A percentile compares a stretch with the other conserved stretches of the same genome.
phyloP scores from a whole-genome alignment of 2,329 filamentous ascomycete species.

The Monosporascus sp. region DNA sequence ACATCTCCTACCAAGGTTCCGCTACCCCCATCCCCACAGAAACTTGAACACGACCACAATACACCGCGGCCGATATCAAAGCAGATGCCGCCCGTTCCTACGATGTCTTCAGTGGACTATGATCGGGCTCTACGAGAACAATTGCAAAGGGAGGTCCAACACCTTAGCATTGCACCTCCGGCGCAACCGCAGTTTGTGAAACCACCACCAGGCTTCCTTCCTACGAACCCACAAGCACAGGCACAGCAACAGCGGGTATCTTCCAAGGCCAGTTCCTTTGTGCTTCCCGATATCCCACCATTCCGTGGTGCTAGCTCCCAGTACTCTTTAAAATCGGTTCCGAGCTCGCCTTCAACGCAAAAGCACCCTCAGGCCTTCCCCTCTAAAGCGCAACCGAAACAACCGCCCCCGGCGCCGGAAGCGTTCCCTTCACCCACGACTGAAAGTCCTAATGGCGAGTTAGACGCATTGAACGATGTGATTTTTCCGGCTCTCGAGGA shows the following conservation, averaged over 20 bases:
- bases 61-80: slow-evolving; percentile 43
- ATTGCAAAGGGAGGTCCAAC: slow-evolving; percentile 57
- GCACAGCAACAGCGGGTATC: slow-evolving; percentile 32
- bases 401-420: slow-evolving; percentile 33
- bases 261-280: slow-evolving; percentile 36
- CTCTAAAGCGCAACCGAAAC: slow-evolving; percentile 50
- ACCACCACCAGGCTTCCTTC: slow-evolving; percentile 15
- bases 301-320: slow-evolving; percentile 38
- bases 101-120: slow-evolving; percentile 52
- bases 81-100: slow-evolving; percentile 41
- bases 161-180: slow-evolving; percentile 44
- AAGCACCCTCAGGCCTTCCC: slow-evolving; percentile 45
- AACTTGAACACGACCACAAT: slow-evolving; percentile 35
- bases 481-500: slow-evolving; percentile 90
- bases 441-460: slow-evolving; percentile 57
- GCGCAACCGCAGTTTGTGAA: slow-evolving; percentile 13
- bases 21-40: slow-evolving; percentile 54
- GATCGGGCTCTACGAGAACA: slow-evolving; percentile 57
- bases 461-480: slow-evolving; percentile 85
- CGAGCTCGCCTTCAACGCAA: slow-evolving; percentile 14
- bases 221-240: slow-evolving; percentile 29
- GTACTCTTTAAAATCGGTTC: slow-evolving; percentile 16
- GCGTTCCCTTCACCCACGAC: slow-evolving; percentile 55
- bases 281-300: slow-evolving; percentile 51
- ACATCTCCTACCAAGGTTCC: slow-evolving; percentile 56